Evolutionary conservation across 495 filamentous ascomycete species (phyloP).

Genomic region (Pyronema domesticum): DNA sequence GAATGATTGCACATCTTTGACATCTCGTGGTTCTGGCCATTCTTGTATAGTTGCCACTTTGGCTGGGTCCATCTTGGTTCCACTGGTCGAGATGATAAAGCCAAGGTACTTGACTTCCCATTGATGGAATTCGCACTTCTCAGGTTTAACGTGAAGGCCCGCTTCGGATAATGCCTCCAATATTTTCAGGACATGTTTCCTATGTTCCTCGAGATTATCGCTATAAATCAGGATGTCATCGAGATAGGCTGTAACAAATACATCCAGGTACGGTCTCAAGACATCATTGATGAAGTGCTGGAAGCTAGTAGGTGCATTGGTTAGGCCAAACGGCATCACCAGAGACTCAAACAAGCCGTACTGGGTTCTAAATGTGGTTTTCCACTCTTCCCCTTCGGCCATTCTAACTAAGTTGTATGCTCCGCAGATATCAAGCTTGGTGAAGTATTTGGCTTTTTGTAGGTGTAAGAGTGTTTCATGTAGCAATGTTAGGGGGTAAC

Average conservation of each 20-base stretch:
- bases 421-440: not conserved
- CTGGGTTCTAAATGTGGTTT: conserved; percentile 11
- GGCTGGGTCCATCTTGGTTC: conserved; percentile 20
- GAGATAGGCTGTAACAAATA: too few species aligned
- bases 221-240: too few species aligned
- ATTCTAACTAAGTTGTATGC: conserved; percentile 9
- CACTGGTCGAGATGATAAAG: too few species aligned
- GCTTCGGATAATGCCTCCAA: too few species aligned
- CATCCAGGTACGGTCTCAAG: too few species aligned
- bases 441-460: conserved; percentile 4
- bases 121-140: too few species aligned
- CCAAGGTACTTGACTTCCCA: too few species aligned
- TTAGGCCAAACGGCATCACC: conserved; percentile 20
- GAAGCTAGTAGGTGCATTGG: too few species aligned
- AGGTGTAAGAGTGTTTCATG: conserved; percentile 3
- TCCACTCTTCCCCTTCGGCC: conserved; percentile 12
- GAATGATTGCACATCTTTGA: conserved; percentile 15
- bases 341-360: conserved; percentile 4
- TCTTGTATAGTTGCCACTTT: conserved; percentile 6
- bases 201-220: too few species aligned
- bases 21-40: conserved; percentile 7
- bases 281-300: too few species aligned
- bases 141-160: too few species aligned
- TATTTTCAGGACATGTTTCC: too few species aligned
- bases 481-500: conserved; percentile 5